Base-by-base conservation (phyloP, 495 filamentous ascomycete genomes). In the Xylaria sp. region DNA sequence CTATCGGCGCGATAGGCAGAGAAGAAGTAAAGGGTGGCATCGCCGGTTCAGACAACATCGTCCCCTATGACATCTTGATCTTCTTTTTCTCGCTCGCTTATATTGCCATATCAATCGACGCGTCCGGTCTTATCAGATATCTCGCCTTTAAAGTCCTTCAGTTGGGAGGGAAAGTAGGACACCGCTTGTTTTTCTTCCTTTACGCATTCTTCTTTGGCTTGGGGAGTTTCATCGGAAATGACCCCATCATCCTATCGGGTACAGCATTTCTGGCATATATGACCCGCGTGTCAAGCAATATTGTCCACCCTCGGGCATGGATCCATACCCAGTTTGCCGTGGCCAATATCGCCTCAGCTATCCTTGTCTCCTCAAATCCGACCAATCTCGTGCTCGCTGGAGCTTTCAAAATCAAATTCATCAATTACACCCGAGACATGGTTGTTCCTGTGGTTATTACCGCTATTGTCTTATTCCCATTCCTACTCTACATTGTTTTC, bases 31-130 rank as follows among this genome's bases (percentile, higher is more conserved):
- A 85, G 40, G 89, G 87, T 71, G 90, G 90, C 26, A 91, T 88
- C 0, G 71, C 90, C 29, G 90, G 90, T 5, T 80, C 89, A 4
- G 78, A 89, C 76, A 77, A 85, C 71, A 92, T 92, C 74, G 82
- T 79, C 1, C 89, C 89, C 0, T 82, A 89, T 70, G 88, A 90
- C 64, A 91, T 92, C 74, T 89, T 92, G 86, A 77, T 79, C 44
- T 91, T 92, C 79, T 92, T 92, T 81, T 82, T 91, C 65, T 89
- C 90, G 0, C 80, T 91, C n/a, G 89, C 90, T 4, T 92, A 92
- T 78, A 91, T 92, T 73, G 90, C 90, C 64, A 92, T 92, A 68
- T 92, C 90, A 4, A 90, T 92, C 75, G 90, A 92, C 72, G 89
- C 89, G 1, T 91, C 90, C 4, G 90, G 90, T 24, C 79, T 91